These are phyloP conservation scores for Psidium guajava DNA, from an alignment of 345 rosid genomes.

Conservation along the genomic window DNA sequence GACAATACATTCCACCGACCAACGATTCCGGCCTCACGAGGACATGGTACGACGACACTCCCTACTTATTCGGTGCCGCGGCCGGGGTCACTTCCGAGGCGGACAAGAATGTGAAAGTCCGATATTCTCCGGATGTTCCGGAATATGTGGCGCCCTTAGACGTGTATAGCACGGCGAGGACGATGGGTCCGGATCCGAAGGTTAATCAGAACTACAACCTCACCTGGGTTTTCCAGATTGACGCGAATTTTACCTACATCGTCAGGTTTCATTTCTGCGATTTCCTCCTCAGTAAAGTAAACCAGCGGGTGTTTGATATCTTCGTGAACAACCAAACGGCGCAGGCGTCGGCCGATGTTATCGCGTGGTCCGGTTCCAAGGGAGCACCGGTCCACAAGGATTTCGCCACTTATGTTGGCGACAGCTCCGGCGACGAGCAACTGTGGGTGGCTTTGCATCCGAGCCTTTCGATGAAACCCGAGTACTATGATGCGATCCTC, in stretches of 20 bases:
- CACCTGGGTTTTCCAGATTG: slow-evolving; percentile 50
- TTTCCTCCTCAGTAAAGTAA: slow-evolving; percentile 9
- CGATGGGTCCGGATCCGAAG: slow-evolving; percentile 28
- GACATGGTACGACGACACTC: slow-evolving; percentile 52
- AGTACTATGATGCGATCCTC: slow-evolving; percentile 27
- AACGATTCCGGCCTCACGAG: slow-evolving; percentile 32
- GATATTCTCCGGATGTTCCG: slow-evolving; percentile 6
- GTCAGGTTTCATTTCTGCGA: slow-evolving; percentile 59
- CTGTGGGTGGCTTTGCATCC: slow-evolving; percentile 45
- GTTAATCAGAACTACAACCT: slow-evolving; percentile 30
- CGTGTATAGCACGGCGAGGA: slow-evolving; percentile 31
- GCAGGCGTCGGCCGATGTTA: slow-evolving; percentile 29
- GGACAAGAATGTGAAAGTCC: slow-evolving; percentile 3
- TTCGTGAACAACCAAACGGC: slow-evolving; percentile 39
- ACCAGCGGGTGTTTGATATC: slow-evolving; percentile 43
- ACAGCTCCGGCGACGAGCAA: slow-evolving; percentile 9
- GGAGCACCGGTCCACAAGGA: slow-evolving; percentile 40
- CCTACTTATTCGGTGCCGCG: slow-evolving; percentile 27
- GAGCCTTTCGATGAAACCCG: slow-evolving; percentile 11
- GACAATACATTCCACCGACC: slow-evolving; percentile 23
- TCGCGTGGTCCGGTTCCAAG: slow-evolving; percentile 27
- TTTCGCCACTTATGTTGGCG: slow-evolving; percentile 21
- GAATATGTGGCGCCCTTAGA: slow-evolving; percentile 27
- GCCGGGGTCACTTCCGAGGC: slow-evolving; percentile 18
- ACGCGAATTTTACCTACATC: slow-evolving; percentile 41